Evolutionary conservation across 176 grass and related monocot genomes (phyloP), one percentile per base, ranked within the genome.

Genomic region (Hsuehochloa calcarea): DNA sequence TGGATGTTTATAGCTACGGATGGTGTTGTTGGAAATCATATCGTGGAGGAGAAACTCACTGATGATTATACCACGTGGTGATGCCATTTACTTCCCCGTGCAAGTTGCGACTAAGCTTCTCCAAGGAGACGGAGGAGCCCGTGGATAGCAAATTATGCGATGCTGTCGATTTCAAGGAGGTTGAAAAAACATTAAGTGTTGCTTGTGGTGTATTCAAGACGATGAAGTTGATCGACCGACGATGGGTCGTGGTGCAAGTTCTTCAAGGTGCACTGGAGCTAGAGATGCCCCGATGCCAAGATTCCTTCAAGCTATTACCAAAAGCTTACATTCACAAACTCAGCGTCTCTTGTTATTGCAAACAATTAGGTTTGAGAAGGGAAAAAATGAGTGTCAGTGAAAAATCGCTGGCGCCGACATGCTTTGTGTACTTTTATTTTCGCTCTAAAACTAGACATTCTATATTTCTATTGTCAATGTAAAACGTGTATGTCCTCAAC

Each of bases 171-270:
- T 58, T 85, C 19, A 51, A 20, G 19, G 83, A 78, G 49, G 31
- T 76, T 1, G 60, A 76, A 65, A 75, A 19, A 66, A 16, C 35
- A 43, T 76, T 72, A 17, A 68, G 37, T 23, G 17, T 85, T 13
- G 82, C 82, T n/a, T 76, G 71, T 84, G 82, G 82, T 84, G 82
- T 16, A 84, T 75, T 76, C 71, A 85, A 55, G 82, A 85, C 27
- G 49, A 58, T 19, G 71, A 75, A 25, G 19, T 50, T 1, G 10
- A 75, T 22, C 39, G 82, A 25, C 82, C 82, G 14, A 74, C 72
- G 3, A 76, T 85, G 59, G 45, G 6, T 1, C 43, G 55, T 17
- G 15, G 82, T 84, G 19, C 82, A 78, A 25, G 29, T 56, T 77
- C 60, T 77, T 11, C 40, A 63, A 61, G 73, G 45, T 38, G 47